Evolutionary conservation across 2,329 filamentous ascomycete genomes (phyloP), one percentile per base, ranked within the genome.

Genomic region (Calonectria honghensis): DNA sequence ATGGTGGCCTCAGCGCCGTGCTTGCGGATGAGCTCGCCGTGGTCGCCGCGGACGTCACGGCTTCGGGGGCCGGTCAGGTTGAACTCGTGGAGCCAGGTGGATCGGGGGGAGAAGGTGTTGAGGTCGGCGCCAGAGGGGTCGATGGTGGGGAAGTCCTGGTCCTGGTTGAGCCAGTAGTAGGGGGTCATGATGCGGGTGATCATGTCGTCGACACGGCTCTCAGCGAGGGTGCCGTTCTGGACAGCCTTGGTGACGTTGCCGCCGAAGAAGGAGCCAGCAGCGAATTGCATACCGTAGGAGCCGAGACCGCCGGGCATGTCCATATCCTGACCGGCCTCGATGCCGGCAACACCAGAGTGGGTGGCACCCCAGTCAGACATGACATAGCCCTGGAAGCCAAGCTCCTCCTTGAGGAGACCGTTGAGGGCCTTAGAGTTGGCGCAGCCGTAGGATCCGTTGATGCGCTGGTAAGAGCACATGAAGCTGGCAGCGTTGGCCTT

Each of bases 1-100:
- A 95, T 91, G 16, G 91, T 93, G 27, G 93, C 93, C 72, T 83
- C 84, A 18, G 85, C 82, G 20, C 83, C 88, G 77, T 92, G 89
- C 88, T 90, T 90, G 65, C 90, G 87, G 77, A 91, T 87, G 6
- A 93, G 82, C 0, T 87, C 82, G 6, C 87, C 91, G 41, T 92
- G 89, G 78, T 93, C 87, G 27, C 88, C 91, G 0, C 89, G 89
- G 68, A 87, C 86, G 50, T 87, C 85, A 73, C 80, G 88, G 79
- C 92, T 91, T 10, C 85, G 83, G 75, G 91, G 88, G 2, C 91
- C 90, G 0, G 88, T 91, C 67, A 86, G 76, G 75, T 85, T 85
- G 75, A 80, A 86, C 31, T 83, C 77, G 50, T 73, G 74, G 37
- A 88, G 83, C 82, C 89, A 91, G 52, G 83, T 85, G 4, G 86